Evolutionary conservation across 257 asterid genomes (phyloP), one percentile per base, ranked within the genome.

Genomic region (Hygrophila difformis): DNA sequence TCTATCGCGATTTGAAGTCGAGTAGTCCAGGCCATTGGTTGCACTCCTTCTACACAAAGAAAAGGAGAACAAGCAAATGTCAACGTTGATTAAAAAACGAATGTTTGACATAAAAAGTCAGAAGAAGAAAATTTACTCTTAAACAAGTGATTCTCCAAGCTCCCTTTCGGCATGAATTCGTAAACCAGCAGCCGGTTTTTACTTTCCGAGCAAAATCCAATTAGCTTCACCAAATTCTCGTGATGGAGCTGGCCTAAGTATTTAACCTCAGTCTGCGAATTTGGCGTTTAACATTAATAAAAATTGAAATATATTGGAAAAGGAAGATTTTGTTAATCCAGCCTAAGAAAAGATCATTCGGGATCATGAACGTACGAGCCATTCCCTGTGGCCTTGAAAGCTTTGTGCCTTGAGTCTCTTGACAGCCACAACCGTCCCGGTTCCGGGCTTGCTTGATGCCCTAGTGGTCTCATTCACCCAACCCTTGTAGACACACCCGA

Each of bases 331-430:
- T 8, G 23, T 21, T 7, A 19, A 55, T 36, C 36, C 51, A 21
- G 9, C 20, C 3, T 39, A 1, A 11, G 18, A 20, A 21, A 37
- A 22, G 7, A n/a, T 13, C 13, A 6, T 5, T 43, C 12, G 29
- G 2, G 3, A 6, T 11, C 8, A 23, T 47, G 28, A 33, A 71
- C 74, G 7, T 66, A 72, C 79, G 60, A 67, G 79, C 79, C 79
- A 72, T 64, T 72, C 79, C 14, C 72, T 19, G 62, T 72, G 79
- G 1, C 79, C 79, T 50, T 72, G 79, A 50, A 53, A 71, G 52
- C 79, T 72, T 24, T 56, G 60, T 2, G 61, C 51, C 62, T 68
- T 72, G 18, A 64, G 70, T 17, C 68, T 68, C 44, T 72, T 72
- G 15, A 72, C 72, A 6, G 79, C 79, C 17, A 72, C 75, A 0